phyloP scores from a whole-genome alignment of 352 stramenopile species.

The Globisporangium polare region DNA sequence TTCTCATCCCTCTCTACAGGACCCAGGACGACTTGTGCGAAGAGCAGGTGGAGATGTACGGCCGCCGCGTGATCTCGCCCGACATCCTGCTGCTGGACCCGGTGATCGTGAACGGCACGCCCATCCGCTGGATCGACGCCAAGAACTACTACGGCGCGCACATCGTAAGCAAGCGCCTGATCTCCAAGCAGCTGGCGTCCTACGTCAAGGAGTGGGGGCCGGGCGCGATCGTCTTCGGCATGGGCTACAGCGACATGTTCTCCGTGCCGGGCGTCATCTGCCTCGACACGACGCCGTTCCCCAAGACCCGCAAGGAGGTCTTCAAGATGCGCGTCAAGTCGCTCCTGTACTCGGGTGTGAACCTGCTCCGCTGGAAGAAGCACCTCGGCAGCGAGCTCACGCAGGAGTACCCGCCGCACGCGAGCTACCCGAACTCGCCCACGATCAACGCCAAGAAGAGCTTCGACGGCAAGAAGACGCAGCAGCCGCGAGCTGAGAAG shows the following conservation, averaged over 20 bases:
- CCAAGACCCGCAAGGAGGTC: constrained; percentile 60
- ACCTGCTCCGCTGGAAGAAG: constrained; percentile 76
- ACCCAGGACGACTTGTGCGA: constrained; percentile 66
- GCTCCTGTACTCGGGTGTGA: constrained; percentile 59
- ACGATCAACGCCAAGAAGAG: constrained; percentile 15
- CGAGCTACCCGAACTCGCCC: constrained; percentile 16
- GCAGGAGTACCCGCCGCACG: constrained; percentile 49
- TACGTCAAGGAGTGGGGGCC: constrained; percentile 88
- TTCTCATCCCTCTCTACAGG: constrained; percentile 23
- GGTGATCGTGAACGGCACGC: constrained; percentile 78
- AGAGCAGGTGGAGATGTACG: constrained; percentile 61
- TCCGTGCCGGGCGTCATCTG: constrained; percentile 75
- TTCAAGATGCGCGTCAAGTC: constrained; percentile 79
- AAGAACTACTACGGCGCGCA: constrained; percentile 90
- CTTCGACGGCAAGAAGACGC: neutral
- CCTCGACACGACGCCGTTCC: constrained; percentile 80
- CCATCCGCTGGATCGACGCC: constrained; percentile 84
- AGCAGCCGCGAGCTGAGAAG: neutral
- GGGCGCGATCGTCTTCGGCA: constrained; percentile 81
- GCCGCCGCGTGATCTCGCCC: constrained; percentile 71
- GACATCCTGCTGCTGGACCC: constrained; percentile 80
- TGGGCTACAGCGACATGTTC: constrained; percentile 88
- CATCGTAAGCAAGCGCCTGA: constrained; percentile 83
- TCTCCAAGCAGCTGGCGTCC: constrained; percentile 73
- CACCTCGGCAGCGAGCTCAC: constrained; percentile 73